A percentile compares a stretch with the other conserved stretches of the same genome.
Evolutionary conservation across 2,329 filamentous ascomycete species (phyloP).

Genomic region (Scolecobasidium constrictum): DNA sequence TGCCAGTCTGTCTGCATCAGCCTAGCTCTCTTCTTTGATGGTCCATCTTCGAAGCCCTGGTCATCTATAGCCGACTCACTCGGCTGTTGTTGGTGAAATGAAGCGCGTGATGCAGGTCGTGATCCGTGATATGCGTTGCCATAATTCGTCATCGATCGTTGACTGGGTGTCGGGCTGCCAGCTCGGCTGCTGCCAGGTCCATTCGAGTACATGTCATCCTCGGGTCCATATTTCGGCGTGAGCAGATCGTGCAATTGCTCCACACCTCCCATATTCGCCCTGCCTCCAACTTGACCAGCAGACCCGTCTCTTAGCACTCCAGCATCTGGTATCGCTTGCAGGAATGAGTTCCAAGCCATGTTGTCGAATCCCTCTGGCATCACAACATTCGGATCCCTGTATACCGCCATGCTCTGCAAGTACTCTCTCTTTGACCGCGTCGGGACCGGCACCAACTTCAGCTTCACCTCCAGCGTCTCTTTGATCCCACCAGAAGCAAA

Average conservation of each 20-base stretch:
- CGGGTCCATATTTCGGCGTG: conserved; percentile 14
- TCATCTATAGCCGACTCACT: conserved; percentile 14
- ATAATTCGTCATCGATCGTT: conserved; percentile 23
- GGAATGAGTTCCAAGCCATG: conserved; percentile 67
- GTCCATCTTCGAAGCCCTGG: conserved; percentile 35
- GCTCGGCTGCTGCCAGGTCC: conserved; percentile 27
- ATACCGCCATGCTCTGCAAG: conserved; percentile 48
- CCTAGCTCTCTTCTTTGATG: conserved; percentile 68
- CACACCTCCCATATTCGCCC: conserved; percentile 2
- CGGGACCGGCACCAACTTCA: conserved; percentile 71
- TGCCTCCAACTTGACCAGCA: conserved; percentile 7
- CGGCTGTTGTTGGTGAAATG: conserved; percentile 19
- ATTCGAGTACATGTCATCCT: conserved; percentile 8
- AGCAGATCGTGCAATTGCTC: conserved; percentile 17
- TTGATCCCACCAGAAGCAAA: conserved; percentile 61
- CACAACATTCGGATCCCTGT: conserved; percentile 46
- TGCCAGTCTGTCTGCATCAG: conserved; percentile 62
- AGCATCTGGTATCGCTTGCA: conserved; percentile 34
- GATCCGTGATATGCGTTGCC: conserved; percentile 20
- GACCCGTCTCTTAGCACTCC: neutral
- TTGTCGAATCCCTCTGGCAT: conserved; percentile 54
- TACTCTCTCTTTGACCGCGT: conserved; percentile 52
- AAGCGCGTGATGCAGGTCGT: conserved; percentile 27
- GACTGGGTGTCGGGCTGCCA: conserved; percentile 33
- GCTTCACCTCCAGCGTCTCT: conserved; percentile 86